A percentile compares a stretch with the other conserved stretches of the same genome.
Evolutionary conservation across 352 stramenopile genomes (phyloP).

Genomic region (Phytophthora europaea): DNA sequence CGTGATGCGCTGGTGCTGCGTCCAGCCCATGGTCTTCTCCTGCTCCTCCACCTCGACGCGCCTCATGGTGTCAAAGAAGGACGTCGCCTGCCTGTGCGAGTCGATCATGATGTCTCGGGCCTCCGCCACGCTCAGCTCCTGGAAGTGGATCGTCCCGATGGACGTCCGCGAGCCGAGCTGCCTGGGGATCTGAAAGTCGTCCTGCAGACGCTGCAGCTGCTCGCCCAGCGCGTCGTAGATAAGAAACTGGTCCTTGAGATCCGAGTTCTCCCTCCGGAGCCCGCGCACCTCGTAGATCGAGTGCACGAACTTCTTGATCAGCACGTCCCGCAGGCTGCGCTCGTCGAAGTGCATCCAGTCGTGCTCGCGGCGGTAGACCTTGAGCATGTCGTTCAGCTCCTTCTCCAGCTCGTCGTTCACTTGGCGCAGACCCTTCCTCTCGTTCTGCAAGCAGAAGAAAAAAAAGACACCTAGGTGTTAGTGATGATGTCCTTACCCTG

Average conservation of each 20-base stretch:
- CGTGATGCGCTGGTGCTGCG: slow-evolving; percentile 77
- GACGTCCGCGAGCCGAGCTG: slow-evolving; percentile 47
- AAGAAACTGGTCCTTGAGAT: slow-evolving; percentile 66
- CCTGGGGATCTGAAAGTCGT: slow-evolving; percentile 65
- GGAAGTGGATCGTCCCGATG: slow-evolving; percentile 74
- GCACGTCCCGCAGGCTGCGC: slow-evolving; percentile 49
- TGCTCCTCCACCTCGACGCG: slow-evolving; percentile 28
- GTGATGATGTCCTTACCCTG: too few species aligned
- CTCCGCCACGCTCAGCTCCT: slow-evolving; percentile 54
- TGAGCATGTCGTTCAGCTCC: slow-evolving; percentile 50
- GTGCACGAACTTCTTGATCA: slow-evolving; percentile 76
- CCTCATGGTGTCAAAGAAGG: slow-evolving; percentile 76
- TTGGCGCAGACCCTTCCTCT: slow-evolving; percentile 62
- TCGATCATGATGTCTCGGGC: slow-evolving; percentile 77
- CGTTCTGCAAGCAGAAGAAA: slow-evolving; percentile 23
- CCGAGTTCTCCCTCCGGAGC: slow-evolving; percentile 51
- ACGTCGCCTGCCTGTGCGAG: slow-evolving; percentile 73
- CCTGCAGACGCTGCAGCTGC: slow-evolving; percentile 74
- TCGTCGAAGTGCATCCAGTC: slow-evolving; percentile 73
- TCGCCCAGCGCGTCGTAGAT: slow-evolving; percentile 73
- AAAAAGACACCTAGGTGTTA: too few species aligned
- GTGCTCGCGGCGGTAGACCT: slow-evolving; percentile 43
- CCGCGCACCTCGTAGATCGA: slow-evolving; percentile 80
- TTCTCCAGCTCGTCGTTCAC: slow-evolving; percentile 72
- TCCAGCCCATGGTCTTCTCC: slow-evolving; percentile 86